Evolutionary conservation across 106 monocot species (phyloP).

Genomic region (Dioscorea alata): DNA sequence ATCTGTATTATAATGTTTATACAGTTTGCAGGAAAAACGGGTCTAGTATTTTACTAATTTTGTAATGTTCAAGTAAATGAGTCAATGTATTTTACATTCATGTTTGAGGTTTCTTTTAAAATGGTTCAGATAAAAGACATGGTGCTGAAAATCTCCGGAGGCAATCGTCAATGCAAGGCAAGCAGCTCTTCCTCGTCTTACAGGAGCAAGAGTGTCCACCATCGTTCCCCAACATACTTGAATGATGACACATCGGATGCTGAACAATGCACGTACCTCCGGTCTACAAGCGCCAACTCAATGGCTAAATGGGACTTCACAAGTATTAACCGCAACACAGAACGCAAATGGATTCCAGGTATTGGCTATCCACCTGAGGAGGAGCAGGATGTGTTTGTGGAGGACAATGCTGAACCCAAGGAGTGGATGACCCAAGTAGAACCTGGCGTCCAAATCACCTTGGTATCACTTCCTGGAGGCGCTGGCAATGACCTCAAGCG

Average conservation of each 20-base stretch:
- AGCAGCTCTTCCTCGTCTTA: slow-evolving; percentile 17
- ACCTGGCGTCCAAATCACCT: slow-evolving; percentile 91
- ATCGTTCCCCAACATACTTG: slow-evolving; percentile 2
- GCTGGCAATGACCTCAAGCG: slow-evolving; percentile 91
- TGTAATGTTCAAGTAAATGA: too few relatives aligned
- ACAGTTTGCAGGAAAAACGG: too few relatives aligned
- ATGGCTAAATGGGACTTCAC: slow-evolving; percentile 76
- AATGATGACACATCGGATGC: slow-evolving; percentile 20
- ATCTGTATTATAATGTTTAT: too few relatives aligned
- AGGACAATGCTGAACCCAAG: slow-evolving; percentile 43
- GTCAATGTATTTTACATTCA: too few relatives aligned
- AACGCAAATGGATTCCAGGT: slow-evolving; percentile 18
- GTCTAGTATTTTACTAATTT: too few relatives aligned
- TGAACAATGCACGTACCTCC: slow-evolving; percentile 32
- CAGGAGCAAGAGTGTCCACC: slow-evolving; percentile 19
- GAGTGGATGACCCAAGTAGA: slow-evolving; percentile 97
- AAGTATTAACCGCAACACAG: neutral
- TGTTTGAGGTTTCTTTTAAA: too few relatives aligned
- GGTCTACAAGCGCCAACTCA: slow-evolving; percentile 44
- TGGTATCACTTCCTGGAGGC: slow-evolving; percentile 65
- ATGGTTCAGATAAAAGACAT: slow-evolving; percentile 75
- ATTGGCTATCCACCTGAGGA: slow-evolving; percentile 11
- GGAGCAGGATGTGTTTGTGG: slow-evolving; percentile 29
- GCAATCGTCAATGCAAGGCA: slow-evolving; percentile 42
- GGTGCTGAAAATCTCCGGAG: slow-evolving; percentile 83